Evolutionary conservation across 2,329 filamentous ascomycete species (phyloP).

Genomic region (Teratosphaeria viscida): DNA sequence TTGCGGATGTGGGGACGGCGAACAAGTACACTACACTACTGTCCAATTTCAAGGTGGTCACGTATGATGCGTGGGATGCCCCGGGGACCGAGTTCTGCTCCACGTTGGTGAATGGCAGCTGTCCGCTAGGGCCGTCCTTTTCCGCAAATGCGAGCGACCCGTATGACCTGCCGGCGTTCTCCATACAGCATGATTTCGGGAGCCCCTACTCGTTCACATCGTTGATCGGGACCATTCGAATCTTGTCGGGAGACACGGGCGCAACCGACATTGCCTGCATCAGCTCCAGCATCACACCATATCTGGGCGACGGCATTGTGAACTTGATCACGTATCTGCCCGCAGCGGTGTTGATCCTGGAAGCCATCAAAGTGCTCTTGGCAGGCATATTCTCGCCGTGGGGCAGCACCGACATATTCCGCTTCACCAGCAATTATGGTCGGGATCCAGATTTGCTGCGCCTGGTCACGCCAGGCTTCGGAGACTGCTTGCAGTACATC

Average conservation of each 20-base stretch:
- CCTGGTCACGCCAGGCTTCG: conserved; percentile 89
- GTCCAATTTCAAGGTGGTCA: conserved; percentile 61
- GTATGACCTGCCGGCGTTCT: conserved; percentile 57
- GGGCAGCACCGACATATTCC: conserved; percentile 82
- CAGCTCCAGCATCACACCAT: conserved; percentile 71
- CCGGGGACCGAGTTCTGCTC: conserved; percentile 55
- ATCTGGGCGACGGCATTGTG: conserved; percentile 59
- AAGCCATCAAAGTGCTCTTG: conserved; percentile 71
- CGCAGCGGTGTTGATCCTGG: conserved; percentile 64
- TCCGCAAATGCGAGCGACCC: conserved; percentile 43
- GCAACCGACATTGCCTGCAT: conserved; percentile 66
- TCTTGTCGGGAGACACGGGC: conserved; percentile 61
- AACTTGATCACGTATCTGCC: conserved; percentile 66
- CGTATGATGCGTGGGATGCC: conserved; percentile 57
- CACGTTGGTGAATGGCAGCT: conserved; percentile 47
- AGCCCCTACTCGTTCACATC: conserved; percentile 83
- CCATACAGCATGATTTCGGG: conserved; percentile 60
- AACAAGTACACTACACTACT: conserved; percentile 60
- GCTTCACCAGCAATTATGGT: conserved; percentile 97
- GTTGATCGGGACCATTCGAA: conserved; percentile 59
- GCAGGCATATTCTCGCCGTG: conserved; percentile 87
- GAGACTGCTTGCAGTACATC: conserved; percentile 92
- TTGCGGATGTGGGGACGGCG: conserved; percentile 49
- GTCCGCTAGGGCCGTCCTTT: conserved; percentile 69
- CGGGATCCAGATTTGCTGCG: conserved; percentile 84